These are phyloP conservation scores for Chimonanthus praecox DNA, from an alignment of 164 flowering plant genomes.

Conservation along the genomic window DNA sequence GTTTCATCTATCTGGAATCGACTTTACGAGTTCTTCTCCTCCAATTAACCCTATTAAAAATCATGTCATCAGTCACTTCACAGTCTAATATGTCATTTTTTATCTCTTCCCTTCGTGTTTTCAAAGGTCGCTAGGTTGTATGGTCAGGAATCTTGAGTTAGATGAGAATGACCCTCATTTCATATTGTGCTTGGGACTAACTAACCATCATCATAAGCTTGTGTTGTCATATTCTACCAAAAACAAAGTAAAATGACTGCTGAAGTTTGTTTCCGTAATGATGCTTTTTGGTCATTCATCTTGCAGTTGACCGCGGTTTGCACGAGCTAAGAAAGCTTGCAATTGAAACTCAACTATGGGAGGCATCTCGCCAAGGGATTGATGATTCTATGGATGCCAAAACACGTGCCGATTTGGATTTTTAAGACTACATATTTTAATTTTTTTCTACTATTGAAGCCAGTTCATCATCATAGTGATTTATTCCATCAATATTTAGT, in stretches of 20 bases:
- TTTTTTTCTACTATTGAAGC: background rate
- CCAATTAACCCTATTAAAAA: too few species aligned
- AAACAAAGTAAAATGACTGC: background rate
- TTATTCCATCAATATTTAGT: background rate
- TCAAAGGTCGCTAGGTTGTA: too few species aligned
- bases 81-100: too few species aligned
- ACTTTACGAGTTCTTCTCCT: too few species aligned
- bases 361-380: slow-evolving; percentile 46
- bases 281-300: too few species aligned
- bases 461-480: too few species aligned
- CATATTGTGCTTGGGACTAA: background rate
- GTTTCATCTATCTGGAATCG: too few species aligned
- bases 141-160: too few species aligned
- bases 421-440: background rate
- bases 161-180: background rate
- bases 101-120: too few species aligned
- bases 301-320: slow-evolving; percentile 79
- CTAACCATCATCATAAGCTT: background rate
- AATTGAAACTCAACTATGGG: slow-evolving; percentile 75
- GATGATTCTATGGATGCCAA: background rate
- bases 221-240: background rate
- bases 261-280: background rate
- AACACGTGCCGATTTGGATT: background rate
- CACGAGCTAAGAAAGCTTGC: slow-evolving; percentile 73
- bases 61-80: too few species aligned